A percentile compares a stretch with the other conserved stretches of the same genome.
Evolutionary conservation across 2,329 filamentous ascomycete genomes (phyloP).

Genomic region (Calonectria pseudoreteaudii): DNA sequence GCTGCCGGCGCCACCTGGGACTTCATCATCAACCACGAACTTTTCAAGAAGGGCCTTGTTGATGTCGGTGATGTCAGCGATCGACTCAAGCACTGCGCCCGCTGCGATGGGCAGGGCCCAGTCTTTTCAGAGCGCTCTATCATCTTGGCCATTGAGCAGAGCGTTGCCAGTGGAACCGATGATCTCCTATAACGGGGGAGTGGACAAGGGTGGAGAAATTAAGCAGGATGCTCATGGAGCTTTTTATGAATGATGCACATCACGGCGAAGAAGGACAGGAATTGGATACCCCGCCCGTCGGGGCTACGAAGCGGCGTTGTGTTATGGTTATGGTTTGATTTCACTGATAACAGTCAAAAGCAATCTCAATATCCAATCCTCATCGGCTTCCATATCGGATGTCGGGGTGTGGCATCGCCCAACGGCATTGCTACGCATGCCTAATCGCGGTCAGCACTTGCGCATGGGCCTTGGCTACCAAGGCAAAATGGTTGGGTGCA

Average conservation of each 20-base stretch:
- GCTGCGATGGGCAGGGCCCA: conserved; percentile 88
- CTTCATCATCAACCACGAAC: conserved; percentile 82
- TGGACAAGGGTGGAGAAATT: conserved; percentile 1
- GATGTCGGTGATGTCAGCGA: conserved; percentile 87
- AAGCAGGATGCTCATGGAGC: conserved; percentile 23
- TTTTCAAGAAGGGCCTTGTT: conserved; percentile 81
- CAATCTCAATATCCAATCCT: neutral
- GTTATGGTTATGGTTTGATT: conserved; percentile 29
- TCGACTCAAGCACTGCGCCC: conserved; percentile 77
- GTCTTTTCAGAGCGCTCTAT: conserved; percentile 87
- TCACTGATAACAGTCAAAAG: conserved; percentile 15
- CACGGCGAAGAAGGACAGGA: conserved; percentile 33
- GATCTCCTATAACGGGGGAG: conserved; percentile 67
- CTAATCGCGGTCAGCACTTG: neutral
- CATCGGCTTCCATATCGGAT: neutral
- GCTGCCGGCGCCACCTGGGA: conserved; percentile 90
- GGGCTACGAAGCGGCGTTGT: conserved; percentile 43
- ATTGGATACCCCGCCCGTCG: conserved; percentile 42
- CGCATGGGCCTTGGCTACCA: neutral
- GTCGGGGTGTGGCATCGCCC: neutral
- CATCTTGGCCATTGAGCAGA: conserved; percentile 79
- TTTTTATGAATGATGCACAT: conserved; percentile 43
- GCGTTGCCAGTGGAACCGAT: conserved; percentile 81
- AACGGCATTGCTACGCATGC: neutral
- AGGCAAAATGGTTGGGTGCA: neutral